A percentile compares a stretch with the other conserved stretches of the same genome.
Evolutionary conservation across 441 rosid species (phyloP).

Genomic region (Iberis amara): DNA sequence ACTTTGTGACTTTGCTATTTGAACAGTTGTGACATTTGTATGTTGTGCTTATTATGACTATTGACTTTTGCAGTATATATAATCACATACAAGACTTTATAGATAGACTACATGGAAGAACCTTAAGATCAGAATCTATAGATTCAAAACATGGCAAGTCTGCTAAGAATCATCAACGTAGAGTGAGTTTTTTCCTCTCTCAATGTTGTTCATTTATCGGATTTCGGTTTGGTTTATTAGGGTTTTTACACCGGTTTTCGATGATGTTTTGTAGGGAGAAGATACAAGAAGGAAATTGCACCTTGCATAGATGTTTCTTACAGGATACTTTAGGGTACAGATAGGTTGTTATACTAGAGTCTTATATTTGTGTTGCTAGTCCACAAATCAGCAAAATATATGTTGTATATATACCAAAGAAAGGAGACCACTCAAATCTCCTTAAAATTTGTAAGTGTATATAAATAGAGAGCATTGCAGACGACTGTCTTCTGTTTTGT

Average conservation of each 20-base stretch:
- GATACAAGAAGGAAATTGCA: slow-evolving; percentile 30
- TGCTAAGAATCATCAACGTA: slow-evolving; percentile 22
- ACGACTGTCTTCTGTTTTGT: too few relatives aligned
- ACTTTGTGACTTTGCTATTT: too few relatives aligned
- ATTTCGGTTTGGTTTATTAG: neutral
- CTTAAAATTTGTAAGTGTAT: too few relatives aligned
- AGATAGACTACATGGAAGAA: slow-evolving; percentile 39
- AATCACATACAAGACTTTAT: slow-evolving; percentile 60
- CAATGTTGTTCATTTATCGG: neutral
- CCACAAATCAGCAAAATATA: too few relatives aligned
- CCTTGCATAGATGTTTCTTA: slow-evolving; percentile 28
- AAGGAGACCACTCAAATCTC: too few relatives aligned
- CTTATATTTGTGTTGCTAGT: too few relatives aligned
- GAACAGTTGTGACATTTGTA: too few relatives aligned
- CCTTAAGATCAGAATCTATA: slow-evolving; percentile 33
- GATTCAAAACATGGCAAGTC: slow-evolving; percentile 33
- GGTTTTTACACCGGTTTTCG: slow-evolving; percentile 13
- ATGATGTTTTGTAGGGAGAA: slow-evolving; percentile 19
- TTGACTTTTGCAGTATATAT: slow-evolving; percentile 55
- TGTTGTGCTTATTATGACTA: too few relatives aligned
- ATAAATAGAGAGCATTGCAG: too few relatives aligned
- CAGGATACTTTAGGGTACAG: slow-evolving; percentile 4
- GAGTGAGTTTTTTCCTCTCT: slow-evolving; percentile 36
- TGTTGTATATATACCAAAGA: too few relatives aligned
- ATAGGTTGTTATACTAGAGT: neutral